These are phyloP conservation scores for Acanthochlamys bracteata DNA, from an alignment of 106 monocot genomes.

Conservation along the genomic window DNA sequence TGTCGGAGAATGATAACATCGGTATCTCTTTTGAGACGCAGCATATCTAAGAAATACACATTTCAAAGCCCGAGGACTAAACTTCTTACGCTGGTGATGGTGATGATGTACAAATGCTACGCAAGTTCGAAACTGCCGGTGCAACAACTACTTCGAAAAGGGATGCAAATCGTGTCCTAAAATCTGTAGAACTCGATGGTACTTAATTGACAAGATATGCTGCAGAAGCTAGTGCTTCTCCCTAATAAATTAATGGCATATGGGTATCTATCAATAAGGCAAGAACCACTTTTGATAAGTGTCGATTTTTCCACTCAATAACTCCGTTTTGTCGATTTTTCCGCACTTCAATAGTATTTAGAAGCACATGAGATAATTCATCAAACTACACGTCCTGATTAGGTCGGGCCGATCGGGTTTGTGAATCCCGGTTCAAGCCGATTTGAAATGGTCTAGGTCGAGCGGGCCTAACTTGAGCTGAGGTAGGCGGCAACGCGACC, in stretches of 20 bases:
- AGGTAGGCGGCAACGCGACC: too few species aligned
- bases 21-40: constrained; percentile 1
- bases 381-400: not conserved
- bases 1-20: constrained; percentile 5
- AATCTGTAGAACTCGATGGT: not conserved
- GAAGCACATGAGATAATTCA: too few species aligned
- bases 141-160: not conserved
- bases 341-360: too few species aligned
- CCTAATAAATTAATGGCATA: not conserved
- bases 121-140: not conserved
- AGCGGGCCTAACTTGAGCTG: too few species aligned
- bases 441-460: too few species aligned
- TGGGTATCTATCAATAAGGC: not conserved
- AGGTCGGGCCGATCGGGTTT: too few species aligned
- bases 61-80: not conserved
- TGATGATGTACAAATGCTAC: not conserved
- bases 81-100: not conserved
- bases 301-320: too few species aligned
- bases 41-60: constrained; percentile 1
- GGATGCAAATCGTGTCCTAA: not conserved
- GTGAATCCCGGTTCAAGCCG: too few species aligned
- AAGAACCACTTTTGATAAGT: not conserved
- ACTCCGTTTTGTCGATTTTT: too few species aligned
- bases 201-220: constrained; percentile 5
- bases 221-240: not conserved